A percentile compares a stretch with the other conserved stretches of the same genome.
Conservation (phyloP, 2,329 filamentous ascomycete genomes). For the Calonectria pseudoreteaudii region DNA sequence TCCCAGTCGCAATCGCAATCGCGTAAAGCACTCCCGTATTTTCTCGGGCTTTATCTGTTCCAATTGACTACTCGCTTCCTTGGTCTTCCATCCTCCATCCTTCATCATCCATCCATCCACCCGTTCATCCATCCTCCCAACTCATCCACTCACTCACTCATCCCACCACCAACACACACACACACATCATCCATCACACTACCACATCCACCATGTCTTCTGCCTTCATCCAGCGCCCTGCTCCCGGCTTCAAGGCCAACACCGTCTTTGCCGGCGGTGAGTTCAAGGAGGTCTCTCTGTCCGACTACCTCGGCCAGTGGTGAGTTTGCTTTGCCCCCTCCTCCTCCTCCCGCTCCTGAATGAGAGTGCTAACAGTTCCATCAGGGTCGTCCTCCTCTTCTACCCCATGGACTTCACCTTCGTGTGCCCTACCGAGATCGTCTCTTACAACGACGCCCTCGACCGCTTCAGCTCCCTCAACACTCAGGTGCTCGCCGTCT, state of each 20-base stretch:
- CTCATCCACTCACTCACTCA: too few species aligned
- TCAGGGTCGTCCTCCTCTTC: conserved; percentile 73
- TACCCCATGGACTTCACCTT: conserved; percentile 78
- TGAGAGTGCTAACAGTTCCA: background rate
- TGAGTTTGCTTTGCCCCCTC: conserved; percentile 36
- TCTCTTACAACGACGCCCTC: conserved; percentile 72
- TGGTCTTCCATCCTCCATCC: background rate
- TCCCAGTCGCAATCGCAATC: background rate
- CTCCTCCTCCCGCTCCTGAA: too few species aligned
- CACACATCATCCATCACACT: background rate
- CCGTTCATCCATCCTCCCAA: too few species aligned
- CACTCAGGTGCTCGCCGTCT: conserved; percentile 70
- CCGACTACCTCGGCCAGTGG: conserved; percentile 61
- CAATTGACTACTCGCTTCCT: background rate
- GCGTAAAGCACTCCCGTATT: conserved; percentile 7
- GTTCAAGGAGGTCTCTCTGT: conserved; percentile 60
- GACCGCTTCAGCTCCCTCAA: conserved; percentile 69
- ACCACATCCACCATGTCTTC: conserved; percentile 53
- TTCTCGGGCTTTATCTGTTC: background rate
- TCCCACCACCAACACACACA: too few species aligned
- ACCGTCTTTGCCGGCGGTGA: conserved; percentile 62
- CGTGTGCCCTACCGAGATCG: conserved; percentile 75
- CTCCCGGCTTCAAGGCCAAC: conserved; percentile 61
- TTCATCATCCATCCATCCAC: background rate
- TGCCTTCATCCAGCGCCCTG: conserved; percentile 61